Conservation (phyloP, 352 stramenopile species). For the Peronospora tabacina region DNA sequence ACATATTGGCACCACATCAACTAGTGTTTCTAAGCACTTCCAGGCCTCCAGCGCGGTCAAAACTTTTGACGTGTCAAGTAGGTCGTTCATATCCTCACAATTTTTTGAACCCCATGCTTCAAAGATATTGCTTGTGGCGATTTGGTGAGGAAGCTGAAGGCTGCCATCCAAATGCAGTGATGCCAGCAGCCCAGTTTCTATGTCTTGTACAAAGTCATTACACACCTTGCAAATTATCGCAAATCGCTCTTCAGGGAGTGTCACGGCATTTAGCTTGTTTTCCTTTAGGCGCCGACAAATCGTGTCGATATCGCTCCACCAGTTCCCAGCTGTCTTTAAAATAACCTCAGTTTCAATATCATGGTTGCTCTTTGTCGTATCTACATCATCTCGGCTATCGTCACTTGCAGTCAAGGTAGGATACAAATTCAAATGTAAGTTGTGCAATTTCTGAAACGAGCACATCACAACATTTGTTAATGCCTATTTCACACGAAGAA, state of each 20-base stretch:
- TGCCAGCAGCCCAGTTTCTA: constrained; percentile 21
- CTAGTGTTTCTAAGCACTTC: constrained; percentile 59
- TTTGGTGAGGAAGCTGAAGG: constrained; percentile 16
- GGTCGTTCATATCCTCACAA: neutral
- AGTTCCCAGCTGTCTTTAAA: constrained; percentile 43
- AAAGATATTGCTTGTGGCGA: neutral
- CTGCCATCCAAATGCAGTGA: constrained; percentile 39
- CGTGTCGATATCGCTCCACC: constrained; percentile 52
- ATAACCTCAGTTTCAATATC: constrained; percentile 30
- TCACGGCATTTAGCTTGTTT: constrained; percentile 16
- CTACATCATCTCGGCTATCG: neutral
- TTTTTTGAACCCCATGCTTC: neutral
- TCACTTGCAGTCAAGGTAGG: neutral
- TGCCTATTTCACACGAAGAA: neutral
- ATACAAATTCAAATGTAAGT: constrained; percentile 19
- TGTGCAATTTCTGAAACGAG: constrained; percentile 15
- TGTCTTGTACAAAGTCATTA: constrained; percentile 29
- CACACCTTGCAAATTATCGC: constrained; percentile 41
- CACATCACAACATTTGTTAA: constrained; percentile 2
- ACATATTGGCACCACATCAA: constrained; percentile 24
- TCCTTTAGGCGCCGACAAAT: constrained; percentile 36
- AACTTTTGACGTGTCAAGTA: constrained; percentile 17
- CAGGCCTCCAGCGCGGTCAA: constrained; percentile 53
- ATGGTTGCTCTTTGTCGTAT: constrained; percentile 2
- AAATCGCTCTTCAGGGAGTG: constrained; percentile 28